phyloP scores from a whole-genome alignment of 2,329 filamentous ascomycete species.

The Fusarium algeriense region DNA sequence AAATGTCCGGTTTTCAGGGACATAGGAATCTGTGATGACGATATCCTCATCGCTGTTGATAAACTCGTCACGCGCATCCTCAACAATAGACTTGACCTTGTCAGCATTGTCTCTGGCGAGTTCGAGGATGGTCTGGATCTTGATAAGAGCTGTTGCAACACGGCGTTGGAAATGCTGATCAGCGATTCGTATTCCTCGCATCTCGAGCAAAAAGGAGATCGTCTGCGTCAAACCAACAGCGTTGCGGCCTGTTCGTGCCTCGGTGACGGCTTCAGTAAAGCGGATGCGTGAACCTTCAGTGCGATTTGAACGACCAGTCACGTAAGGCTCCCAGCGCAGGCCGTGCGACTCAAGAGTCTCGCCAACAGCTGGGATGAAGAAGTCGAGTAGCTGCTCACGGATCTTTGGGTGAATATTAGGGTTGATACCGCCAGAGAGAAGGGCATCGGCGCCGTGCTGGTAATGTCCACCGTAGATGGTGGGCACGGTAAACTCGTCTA shows the following conservation, averaged over 20 bases:
- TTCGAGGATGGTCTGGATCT: constrained; percentile 22
- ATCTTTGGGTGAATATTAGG: constrained; percentile 17
- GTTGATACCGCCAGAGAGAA: constrained; percentile 5
- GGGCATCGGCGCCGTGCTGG: constrained; percentile 7
- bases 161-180: constrained; percentile 27
- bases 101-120: constrained; percentile 1
- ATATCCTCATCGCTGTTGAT: constrained; percentile 21
- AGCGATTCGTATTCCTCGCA: constrained; percentile 15
- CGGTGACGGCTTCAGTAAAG: constrained; percentile 13
- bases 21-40: background rate
- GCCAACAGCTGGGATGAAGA: constrained; percentile 16
- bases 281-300: constrained; percentile 2
- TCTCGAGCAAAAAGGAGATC: constrained; percentile 6
- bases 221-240: constrained; percentile 11
- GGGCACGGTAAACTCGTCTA: constrained; percentile 9
- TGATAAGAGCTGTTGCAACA: constrained; percentile 7
- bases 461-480: constrained; percentile 16
- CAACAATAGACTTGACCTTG: constrained; percentile 1
- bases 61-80: constrained; percentile 3
- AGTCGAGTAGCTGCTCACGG: constrained; percentile 4
- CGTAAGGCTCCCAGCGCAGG: constrained; percentile 17
- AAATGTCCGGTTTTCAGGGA: constrained; percentile 6
- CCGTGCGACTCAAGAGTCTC: background rate
- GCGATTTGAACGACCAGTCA: constrained; percentile 2
- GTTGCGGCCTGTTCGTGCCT: constrained; percentile 11